Evolutionary conservation across 2,329 filamentous ascomycete genomes (phyloP).

Genomic region (Colletotrichum sp.): DNA sequence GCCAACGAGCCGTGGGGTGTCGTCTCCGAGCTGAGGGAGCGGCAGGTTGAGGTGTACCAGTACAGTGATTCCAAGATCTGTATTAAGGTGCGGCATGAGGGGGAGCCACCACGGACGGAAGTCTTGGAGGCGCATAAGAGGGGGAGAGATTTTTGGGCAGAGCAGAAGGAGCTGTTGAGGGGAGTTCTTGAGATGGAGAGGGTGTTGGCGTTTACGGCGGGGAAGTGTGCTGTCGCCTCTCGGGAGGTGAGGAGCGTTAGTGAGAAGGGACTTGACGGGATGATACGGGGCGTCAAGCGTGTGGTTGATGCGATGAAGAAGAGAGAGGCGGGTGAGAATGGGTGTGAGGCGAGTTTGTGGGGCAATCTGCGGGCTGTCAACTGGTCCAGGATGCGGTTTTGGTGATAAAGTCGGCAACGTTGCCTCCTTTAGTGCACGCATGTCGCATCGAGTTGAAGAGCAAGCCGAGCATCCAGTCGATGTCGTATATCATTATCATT

Average conservation of each 20-base stretch:
- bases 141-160: accelerated
- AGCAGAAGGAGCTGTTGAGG: neutral
- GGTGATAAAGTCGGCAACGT: neutral
- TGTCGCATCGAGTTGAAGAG: neutral
- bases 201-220: neutral
- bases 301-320: neutral
- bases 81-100: neutral
- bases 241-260: neutral
- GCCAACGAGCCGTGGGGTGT: neutral
- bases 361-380: neutral
- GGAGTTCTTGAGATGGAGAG: neutral
- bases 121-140: neutral
- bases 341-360: neutral
- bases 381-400: neutral
- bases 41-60: neutral
- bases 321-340: neutral
- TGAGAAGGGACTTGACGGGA: neutral
- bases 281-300: neutral
- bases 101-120: neutral
- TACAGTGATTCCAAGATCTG: neutral
- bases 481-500: neutral
- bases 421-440: neutral
- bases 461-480: neutral
- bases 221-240: neutral
- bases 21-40: neutral